Conservation (phyloP, 148 eudicot genomes). For the Pharnaceum exiguum region DNA sequence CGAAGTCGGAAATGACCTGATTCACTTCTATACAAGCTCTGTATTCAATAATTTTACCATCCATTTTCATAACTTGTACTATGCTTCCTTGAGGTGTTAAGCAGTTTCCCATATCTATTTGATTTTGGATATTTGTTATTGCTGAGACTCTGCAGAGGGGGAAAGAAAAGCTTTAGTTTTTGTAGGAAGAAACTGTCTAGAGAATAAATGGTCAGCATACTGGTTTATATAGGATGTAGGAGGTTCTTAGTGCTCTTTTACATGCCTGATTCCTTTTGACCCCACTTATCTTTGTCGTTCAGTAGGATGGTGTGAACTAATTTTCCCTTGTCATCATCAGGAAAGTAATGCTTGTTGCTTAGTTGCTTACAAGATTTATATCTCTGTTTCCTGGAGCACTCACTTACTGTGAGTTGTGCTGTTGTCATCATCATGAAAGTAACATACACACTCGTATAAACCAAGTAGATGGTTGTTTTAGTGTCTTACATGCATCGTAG, state of each 20-base stretch:
- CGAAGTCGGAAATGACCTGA: constrained; percentile 33
- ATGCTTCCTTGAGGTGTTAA: constrained; percentile 31
- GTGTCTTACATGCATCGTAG: background rate
- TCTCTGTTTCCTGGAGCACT: constrained; percentile 16
- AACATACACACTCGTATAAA: background rate
- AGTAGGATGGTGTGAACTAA: constrained; percentile 9
- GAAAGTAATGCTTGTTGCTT: background rate
- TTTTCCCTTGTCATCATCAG: constrained; percentile 4
- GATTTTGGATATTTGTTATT: background rate
- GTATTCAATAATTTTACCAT: constrained; percentile 42
- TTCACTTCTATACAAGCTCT: constrained; percentile 36
- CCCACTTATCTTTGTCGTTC: constrained; percentile 19
- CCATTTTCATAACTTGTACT: constrained; percentile 33
- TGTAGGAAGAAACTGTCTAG: constrained; percentile 2
- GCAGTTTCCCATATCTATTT: constrained; percentile 70
- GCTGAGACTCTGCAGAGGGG: background rate
- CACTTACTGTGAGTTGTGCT: constrained; percentile 9
- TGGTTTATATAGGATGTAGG: background rate
- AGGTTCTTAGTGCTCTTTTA: constrained; percentile 4
- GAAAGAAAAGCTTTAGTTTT: background rate
- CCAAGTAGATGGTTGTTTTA: background rate
- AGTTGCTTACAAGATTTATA: constrained; percentile 1
- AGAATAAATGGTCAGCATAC: background rate
- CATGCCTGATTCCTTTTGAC: constrained; percentile 3
- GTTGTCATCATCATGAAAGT: constrained; percentile 16